Evolutionary conservation across 345 rosid species (phyloP).

Genomic region (Arabis hirsuta): DNA sequence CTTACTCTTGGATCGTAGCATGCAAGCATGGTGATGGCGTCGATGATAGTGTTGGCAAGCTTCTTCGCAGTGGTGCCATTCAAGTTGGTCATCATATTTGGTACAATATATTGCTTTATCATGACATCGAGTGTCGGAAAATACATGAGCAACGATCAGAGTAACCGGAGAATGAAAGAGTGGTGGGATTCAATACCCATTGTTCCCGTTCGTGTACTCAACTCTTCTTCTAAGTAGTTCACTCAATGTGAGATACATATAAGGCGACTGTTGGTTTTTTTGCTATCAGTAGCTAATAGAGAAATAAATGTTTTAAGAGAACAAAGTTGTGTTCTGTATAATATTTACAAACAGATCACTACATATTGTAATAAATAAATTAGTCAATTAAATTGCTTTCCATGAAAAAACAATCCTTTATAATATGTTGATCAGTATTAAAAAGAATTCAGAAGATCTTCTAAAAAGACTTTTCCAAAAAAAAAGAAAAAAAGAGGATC

Average conservation of each 20-base stretch:
- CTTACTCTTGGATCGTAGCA: conserved; percentile 56
- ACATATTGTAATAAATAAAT: background rate
- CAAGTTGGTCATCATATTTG: conserved; percentile 55
- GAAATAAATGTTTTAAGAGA: background rate
- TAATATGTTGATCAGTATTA: too few relatives aligned
- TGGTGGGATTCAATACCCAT: conserved; percentile 97
- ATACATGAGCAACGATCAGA: conserved; percentile 50
- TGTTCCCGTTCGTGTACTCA: conserved; percentile 57
- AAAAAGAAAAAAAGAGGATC: too few relatives aligned
- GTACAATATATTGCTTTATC: conserved; percentile 42
- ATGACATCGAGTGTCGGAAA: conserved; percentile 60
- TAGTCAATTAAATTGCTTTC: too few relatives aligned
- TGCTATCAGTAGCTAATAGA: background rate
- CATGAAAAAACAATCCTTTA: too few relatives aligned
- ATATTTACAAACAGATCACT: conserved; percentile 19
- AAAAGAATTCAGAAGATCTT: too few relatives aligned
- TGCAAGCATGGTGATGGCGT: conserved; percentile 58
- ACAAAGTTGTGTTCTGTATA: conserved; percentile 6
- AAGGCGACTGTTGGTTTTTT: background rate
- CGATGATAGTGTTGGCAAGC: conserved; percentile 51
- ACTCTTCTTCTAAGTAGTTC: conserved; percentile 42
- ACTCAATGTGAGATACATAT: background rate
- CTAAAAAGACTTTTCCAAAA: too few relatives aligned
- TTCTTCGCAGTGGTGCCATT: conserved; percentile 62
- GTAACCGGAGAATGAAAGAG: conserved; percentile 67